Conservation (phyloP, 257 asterid species). For the Solanum raphanifolium region DNA sequence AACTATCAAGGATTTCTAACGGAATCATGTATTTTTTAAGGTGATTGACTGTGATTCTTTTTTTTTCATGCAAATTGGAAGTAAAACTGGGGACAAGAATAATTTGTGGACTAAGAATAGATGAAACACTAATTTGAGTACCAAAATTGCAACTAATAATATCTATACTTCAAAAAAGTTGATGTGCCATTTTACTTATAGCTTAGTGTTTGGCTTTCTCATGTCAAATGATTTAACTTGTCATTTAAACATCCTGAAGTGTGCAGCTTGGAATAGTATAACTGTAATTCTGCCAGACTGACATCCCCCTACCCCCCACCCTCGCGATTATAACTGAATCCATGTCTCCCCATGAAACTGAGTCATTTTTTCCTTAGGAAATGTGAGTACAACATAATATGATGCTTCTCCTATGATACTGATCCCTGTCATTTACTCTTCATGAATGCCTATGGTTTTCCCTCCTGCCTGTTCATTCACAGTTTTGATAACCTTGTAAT, state of each 20-base stretch:
- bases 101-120: not conserved
- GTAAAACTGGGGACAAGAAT: not conserved
- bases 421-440: not conserved
- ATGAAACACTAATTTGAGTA: not conserved
- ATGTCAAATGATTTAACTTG: not conserved
- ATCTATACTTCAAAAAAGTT: not conserved
- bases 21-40: not conserved
- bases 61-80: not conserved
- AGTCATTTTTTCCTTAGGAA: not conserved
- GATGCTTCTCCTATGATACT: not conserved
- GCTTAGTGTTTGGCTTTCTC: not conserved
- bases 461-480: not conserved
- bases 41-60: not conserved
- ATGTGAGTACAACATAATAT: not conserved
- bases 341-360: not conserved
- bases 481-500: not conserved
- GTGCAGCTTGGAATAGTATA: not conserved
- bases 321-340: not conserved
- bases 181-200: not conserved
- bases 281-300: not conserved
- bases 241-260: not conserved
- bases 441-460: not conserved
- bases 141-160: not conserved
- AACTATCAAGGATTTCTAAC: not conserved
- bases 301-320: not conserved